These are phyloP conservation scores for Aspergillus sp. DNA, from an alignment of 2,329 filamentous ascomycete species.

Conservation along the genomic window DNA sequence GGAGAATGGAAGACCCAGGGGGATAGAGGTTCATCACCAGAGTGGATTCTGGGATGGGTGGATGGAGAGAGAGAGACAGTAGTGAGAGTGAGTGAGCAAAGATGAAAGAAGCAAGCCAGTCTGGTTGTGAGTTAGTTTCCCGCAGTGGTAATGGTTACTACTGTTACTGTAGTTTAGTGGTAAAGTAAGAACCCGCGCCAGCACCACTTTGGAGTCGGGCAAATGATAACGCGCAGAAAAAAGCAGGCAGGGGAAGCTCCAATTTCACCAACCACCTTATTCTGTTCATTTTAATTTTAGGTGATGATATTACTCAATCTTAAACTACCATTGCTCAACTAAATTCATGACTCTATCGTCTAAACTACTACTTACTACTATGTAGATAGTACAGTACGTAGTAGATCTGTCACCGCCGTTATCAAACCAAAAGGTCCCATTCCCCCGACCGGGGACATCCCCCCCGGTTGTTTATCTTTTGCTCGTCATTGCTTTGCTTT, in stretches of 20 bases:
- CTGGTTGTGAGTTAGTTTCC: conserved; percentile 4
- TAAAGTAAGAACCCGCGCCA: background rate
- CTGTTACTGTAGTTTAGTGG: background rate
- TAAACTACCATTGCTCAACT: background rate
- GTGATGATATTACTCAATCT: background rate
- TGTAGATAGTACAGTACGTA: background rate
- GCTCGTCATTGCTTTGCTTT: background rate
- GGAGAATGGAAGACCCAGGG: background rate
- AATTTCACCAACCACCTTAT: too few relatives aligned
- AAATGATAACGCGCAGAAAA: conserved; percentile 19
- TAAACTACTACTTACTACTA: too few relatives aligned
- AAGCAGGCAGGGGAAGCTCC: background rate
- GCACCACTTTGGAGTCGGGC: conserved; percentile 9
- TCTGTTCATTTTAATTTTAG: background rate
- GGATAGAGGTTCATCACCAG: background rate
- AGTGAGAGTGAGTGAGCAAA: background rate
- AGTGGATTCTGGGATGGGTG: conserved; percentile 1
- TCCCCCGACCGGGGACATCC: background rate
- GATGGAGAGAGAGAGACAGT: background rate
- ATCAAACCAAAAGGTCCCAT: background rate
- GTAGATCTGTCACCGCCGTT: background rate
- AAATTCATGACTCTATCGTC: too few relatives aligned
- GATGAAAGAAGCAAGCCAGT: background rate
- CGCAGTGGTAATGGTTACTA: background rate
- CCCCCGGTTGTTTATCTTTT: background rate